Evolutionary conservation across 2,329 filamentous ascomycete genomes (phyloP).

Genomic region (Peltaster fructicola): DNA sequence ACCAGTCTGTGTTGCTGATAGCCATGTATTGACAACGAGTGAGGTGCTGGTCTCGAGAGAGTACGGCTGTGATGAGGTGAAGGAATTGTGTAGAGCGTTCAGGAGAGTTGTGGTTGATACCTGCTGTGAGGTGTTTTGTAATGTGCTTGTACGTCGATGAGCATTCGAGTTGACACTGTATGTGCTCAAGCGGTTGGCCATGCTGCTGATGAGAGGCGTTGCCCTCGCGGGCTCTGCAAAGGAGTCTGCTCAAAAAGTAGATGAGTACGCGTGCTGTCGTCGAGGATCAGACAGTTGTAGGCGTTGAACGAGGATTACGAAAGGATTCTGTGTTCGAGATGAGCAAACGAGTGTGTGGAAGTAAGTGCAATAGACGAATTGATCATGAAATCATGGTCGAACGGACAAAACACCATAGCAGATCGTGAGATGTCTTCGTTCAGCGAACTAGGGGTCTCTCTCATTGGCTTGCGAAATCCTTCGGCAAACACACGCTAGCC

Average conservation of each 20-base stretch:
- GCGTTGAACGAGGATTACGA: background rate
- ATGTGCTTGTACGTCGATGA: slow-evolving; percentile 33
- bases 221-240: slow-evolving; percentile 12
- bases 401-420: no score
- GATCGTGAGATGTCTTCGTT: no score
- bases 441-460: no score
- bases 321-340: background rate
- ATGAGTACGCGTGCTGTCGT: no score
- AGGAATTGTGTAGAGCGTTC: slow-evolving; percentile 81
- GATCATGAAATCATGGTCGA: no score
- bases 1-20: slow-evolving; percentile 56
- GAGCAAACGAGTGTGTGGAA: no score
- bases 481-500: no score
- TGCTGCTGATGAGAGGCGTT: slow-evolving; percentile 19
- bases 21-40: slow-evolving; percentile 88
- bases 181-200: slow-evolving; percentile 44
- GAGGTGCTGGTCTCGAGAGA: slow-evolving; percentile 77
- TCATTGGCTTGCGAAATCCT: no score
- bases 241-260: no score
- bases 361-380: no score
- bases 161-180: slow-evolving; percentile 44
- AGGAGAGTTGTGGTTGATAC: slow-evolving; percentile 86
- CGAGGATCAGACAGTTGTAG: slow-evolving; percentile 1
- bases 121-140: slow-evolving; percentile 49
- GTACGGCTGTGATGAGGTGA: slow-evolving; percentile 67